Percentiles rank a stretch among this genome's conserved stretches.
Conservation (phyloP, 2,329 filamentous ascomycete genomes). For the Colletotrichum euphorbiae region DNA sequence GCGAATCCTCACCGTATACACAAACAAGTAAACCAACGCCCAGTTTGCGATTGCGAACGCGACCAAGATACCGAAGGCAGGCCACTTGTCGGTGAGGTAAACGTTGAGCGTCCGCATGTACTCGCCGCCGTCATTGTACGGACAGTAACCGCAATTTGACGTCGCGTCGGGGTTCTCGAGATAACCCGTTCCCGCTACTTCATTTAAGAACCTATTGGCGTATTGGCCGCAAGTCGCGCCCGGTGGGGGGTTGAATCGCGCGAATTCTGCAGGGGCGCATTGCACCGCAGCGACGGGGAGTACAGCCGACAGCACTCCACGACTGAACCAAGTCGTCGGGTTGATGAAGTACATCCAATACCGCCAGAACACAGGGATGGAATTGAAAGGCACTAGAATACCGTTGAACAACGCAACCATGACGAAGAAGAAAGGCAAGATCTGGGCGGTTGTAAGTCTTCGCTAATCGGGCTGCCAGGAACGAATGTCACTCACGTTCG, state of each 20-base stretch:
- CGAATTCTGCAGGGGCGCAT: conserved; percentile 54
- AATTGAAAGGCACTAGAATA: conserved; percentile 58
- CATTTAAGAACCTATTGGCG: conserved; percentile 67
- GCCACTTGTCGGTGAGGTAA: conserved; percentile 71
- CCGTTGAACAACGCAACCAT: conserved; percentile 83
- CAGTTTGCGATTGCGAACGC: conserved; percentile 78
- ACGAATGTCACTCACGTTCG: conserved; percentile 61
- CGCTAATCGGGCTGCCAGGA: background rate
- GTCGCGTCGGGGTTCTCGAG: conserved; percentile 71
- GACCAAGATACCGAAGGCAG: conserved; percentile 74
- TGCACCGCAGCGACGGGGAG: conserved; percentile 46
- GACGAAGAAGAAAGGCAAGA: conserved; percentile 84
- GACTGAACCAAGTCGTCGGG: conserved; percentile 36
- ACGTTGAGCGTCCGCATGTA: conserved; percentile 71
- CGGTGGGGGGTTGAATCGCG: conserved; percentile 68
- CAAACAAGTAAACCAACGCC: conserved; percentile 80
- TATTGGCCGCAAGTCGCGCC: conserved; percentile 74
- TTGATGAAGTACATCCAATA: conserved; percentile 48
- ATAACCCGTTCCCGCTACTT: conserved; percentile 63
- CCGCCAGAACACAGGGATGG: conserved; percentile 54
- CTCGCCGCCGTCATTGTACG: conserved; percentile 66
- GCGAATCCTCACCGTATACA: conserved; percentile 77
- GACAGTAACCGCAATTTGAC: conserved; percentile 75
- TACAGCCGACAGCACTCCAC: conserved; percentile 36
- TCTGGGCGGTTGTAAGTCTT: conserved; percentile 44